Base-by-base conservation (phyloP, 345 rosid species). In the Eucalyptus pumila region DNA sequence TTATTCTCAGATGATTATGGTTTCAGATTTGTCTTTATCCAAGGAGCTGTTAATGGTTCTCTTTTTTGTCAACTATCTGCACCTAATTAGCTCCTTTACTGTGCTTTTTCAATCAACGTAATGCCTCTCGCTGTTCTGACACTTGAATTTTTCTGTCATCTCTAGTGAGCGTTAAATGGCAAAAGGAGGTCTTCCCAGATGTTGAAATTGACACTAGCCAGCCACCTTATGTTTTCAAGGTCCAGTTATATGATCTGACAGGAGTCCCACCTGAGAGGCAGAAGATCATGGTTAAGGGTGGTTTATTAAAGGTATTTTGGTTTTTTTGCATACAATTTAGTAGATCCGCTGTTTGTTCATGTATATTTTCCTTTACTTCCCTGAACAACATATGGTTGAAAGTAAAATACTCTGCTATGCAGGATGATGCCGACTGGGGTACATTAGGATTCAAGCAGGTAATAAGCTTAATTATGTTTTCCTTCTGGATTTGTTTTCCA, bases 251-350 rank as follows among this genome's bases (percentile, higher is more conserved):
- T 92, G 99, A 96, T 94, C 93, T 97, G 88, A 97, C 97, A 24
- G 99, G 99, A 86, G 99, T 98, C 23, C 98, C 97, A 12, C 99
- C 99, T 1, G 99, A 96, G 89, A 92, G 99, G 91, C 99, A 98
- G 93, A 98, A 98, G 94, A 96, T 98, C 54, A 96, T 98, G 99
- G 97, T 98, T 89, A 98, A 96, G 93, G 99, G 99, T 87, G 99
- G 97, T 86, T 92, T 98, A 65, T 91, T 98, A 90, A 97, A 96
- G 99, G 99, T 98, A 90, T 24, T 86, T 85, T 80, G 23, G 45
- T 76, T 48, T 87, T 32, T 19, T 45, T 86, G 87, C 56, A 76
- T 69, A 42, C 89, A 88, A 11, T 47, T 85, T 42, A 23, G 42
- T 87, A 30, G 47, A 40, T 37, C 47, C 6, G 7, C 47, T 6